These are phyloP conservation scores for Coniochaeta prunicola DNA, from an alignment of 2,329 filamentous ascomycete species.

Conservation along the genomic window DNA sequence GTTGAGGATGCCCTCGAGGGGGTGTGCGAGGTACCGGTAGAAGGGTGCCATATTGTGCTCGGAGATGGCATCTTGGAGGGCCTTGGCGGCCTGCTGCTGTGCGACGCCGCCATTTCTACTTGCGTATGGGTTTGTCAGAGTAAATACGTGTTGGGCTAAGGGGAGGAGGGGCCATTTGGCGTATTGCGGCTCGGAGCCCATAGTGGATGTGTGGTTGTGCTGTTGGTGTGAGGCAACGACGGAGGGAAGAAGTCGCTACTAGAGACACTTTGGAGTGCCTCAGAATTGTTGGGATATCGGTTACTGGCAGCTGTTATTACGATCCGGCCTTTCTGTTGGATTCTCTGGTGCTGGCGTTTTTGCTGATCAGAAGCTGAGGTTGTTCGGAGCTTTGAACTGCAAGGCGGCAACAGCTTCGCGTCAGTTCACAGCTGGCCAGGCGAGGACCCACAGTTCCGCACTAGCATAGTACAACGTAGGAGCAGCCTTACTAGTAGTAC, in stretches of 20 bases:
- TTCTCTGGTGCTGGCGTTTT: not conserved
- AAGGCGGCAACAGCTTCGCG: constrained; percentile 20
- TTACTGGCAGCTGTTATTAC: not conserved
- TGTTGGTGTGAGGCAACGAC: constrained; percentile 6
- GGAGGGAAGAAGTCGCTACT: not conserved
- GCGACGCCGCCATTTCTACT: constrained; percentile 35
- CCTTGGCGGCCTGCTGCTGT: constrained; percentile 66
- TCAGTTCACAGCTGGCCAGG: constrained; percentile 2
- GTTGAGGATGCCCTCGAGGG: constrained; percentile 76
- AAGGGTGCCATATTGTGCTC: constrained; percentile 84
- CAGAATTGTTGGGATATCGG: not conserved
- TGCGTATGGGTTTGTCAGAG: constrained; percentile 73
- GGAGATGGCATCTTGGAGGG: constrained; percentile 72
- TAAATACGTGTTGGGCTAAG: constrained; percentile 79
- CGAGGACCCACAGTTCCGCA: not conserved
- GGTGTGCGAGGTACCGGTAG: constrained; percentile 78
- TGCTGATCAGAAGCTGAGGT: not conserved
- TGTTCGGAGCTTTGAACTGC: constrained; percentile 12
- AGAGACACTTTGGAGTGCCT: constrained; percentile 1
- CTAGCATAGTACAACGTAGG: not conserved
- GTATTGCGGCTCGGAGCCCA: constrained; percentile 77
- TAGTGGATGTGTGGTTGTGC: constrained; percentile 33
- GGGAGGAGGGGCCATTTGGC: constrained; percentile 77
- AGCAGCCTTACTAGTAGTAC: not conserved
- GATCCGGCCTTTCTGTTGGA: not conserved